Evolutionary conservation across 192 early-diverging fungal species (phyloP).

Genomic region (Podila clonocystis): DNA sequence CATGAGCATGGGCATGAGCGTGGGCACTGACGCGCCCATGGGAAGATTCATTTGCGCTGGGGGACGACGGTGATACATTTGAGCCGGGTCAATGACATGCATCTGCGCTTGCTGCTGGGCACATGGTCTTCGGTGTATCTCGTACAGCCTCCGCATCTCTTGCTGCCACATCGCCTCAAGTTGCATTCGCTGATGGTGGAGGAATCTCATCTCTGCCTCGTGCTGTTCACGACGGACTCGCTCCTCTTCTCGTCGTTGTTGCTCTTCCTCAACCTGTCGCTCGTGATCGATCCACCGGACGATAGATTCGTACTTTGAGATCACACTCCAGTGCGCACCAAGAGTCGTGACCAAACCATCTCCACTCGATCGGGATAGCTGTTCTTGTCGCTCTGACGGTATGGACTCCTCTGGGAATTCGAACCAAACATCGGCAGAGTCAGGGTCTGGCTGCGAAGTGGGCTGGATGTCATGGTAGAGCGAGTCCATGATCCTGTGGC

Average conservation of each 20-base stretch:
- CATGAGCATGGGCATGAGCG: too few relatives aligned
- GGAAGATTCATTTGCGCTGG: too few relatives aligned
- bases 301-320: background rate
- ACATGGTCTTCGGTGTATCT: too few relatives aligned
- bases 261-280: background rate
- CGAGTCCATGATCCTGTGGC: constrained; percentile 16
- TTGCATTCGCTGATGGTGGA: background rate
- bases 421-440: constrained; percentile 32
- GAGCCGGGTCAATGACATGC: too few relatives aligned
- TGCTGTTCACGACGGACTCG: constrained; percentile 11
- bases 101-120: too few relatives aligned
- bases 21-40: too few relatives aligned
- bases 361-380: too few relatives aligned
- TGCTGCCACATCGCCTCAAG: too few relatives aligned
- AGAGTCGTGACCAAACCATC: background rate
- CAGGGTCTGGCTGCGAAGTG: constrained; percentile 1
- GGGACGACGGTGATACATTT: too few relatives aligned
- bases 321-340: constrained; percentile 13
- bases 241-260: constrained; percentile 3
- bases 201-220: constrained; percentile 12
- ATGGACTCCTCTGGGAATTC: constrained; percentile 8
- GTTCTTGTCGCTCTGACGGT: background rate
- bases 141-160: too few relatives aligned
- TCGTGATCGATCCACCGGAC: constrained; percentile 27
- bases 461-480: constrained; percentile 19